A percentile compares a stretch with the other conserved stretches of the same genome.
These are phyloP conservation scores for Taphrina communis DNA, from an alignment of 1,139 yeast species.

Conservation along the genomic window DNA sequence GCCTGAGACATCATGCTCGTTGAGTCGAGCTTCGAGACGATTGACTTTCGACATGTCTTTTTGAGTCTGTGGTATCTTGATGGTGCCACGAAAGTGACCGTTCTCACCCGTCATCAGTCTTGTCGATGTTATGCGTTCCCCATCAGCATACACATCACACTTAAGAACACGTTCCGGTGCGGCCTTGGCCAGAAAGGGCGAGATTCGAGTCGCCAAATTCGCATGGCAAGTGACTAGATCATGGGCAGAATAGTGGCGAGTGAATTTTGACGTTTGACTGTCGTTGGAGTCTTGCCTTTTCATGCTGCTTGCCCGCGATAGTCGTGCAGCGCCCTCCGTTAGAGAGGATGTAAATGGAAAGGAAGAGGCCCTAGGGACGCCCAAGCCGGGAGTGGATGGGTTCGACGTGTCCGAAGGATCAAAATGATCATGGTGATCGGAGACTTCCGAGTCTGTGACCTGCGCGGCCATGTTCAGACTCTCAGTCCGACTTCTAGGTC, in stretches of 20 bases:
- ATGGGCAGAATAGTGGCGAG: constrained; percentile 35
- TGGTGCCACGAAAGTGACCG: constrained; percentile 44
- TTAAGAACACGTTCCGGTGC: constrained; percentile 42
- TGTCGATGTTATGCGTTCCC: constrained; percentile 41
- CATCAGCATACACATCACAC: constrained; percentile 43
- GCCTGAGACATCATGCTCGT: constrained; percentile 45
- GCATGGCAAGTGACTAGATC: constrained; percentile 30
- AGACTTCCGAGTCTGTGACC: background rate
- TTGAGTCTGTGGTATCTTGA: constrained; percentile 17
- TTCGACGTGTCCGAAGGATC: constrained; percentile 9
- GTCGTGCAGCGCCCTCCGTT: background rate
- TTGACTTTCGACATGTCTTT: constrained; percentile 37
- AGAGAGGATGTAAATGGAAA: constrained; percentile 7
- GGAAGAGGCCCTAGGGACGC: background rate
- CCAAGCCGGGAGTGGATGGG: constrained; percentile 10
- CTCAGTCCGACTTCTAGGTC: background rate
- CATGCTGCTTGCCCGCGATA: constrained; percentile 11
- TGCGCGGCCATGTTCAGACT: background rate
- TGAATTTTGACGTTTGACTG: constrained; percentile 5
- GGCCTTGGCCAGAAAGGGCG: constrained; percentile 46
- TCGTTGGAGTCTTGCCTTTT: constrained; percentile 18
- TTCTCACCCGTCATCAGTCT: constrained; percentile 44
- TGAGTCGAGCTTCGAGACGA: constrained; percentile 41
- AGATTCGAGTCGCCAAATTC: constrained; percentile 42
- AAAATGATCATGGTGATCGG: constrained; percentile 7